Evolutionary conservation across 257 asterid genomes (phyloP).

Genomic region (Ophiorrhiza pumila): DNA sequence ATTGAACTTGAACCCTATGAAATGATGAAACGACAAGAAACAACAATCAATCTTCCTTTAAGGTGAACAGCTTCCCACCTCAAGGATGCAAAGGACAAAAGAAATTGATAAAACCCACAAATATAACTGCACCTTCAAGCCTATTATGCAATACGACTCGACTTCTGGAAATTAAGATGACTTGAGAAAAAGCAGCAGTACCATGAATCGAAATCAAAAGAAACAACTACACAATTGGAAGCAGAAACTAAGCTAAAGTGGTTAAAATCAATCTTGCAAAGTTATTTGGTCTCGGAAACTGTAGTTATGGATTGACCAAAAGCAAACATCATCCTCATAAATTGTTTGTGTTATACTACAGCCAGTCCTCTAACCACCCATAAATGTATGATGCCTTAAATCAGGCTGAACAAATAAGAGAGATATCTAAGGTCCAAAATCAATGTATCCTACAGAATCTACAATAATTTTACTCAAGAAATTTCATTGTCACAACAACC

Average conservation of each 20-base stretch:
- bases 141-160: background rate
- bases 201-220: background rate
- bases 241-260: background rate
- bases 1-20: conserved; percentile 80
- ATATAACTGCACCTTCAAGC: background rate
- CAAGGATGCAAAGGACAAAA: background rate
- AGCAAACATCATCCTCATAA: background rate
- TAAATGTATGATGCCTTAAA: background rate
- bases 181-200: background rate
- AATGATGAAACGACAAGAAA: conserved; percentile 13
- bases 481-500: background rate
- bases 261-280: background rate
- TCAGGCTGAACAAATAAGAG: background rate
- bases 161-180: background rate
- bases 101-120: background rate
- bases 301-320: background rate
- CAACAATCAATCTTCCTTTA: background rate
- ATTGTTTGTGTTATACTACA: no score
- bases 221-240: background rate
- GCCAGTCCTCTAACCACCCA: background rate
- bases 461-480: background rate
- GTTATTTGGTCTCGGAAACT: background rate
- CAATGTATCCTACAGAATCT: background rate
- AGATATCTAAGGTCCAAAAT: background rate
- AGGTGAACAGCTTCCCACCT: background rate